Evolutionary conservation across 2,329 filamentous ascomycete species (phyloP).

Genomic region (Madurella mycetomatis): DNA sequence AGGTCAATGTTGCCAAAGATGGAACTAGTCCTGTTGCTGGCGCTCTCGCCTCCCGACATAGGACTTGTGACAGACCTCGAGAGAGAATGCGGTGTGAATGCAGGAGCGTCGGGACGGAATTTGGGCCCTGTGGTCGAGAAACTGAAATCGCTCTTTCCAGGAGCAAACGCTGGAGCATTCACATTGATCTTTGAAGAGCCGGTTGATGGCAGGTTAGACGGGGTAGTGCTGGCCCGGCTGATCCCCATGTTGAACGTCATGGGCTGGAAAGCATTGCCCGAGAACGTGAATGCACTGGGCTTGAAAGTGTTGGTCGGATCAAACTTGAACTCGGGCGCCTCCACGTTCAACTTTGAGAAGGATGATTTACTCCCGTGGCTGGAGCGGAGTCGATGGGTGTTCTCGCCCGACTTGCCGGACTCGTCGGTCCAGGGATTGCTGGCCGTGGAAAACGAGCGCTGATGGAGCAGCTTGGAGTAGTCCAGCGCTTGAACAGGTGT

Average conservation of each 20-base stretch:
- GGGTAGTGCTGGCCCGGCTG: conserved; percentile 36
- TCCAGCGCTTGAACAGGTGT: conserved; percentile 55
- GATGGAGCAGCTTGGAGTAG: conserved; percentile 45
- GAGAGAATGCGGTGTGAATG: conserved; percentile 62
- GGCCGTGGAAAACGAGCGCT: conserved; percentile 50
- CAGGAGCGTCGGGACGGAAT: conserved; percentile 72
- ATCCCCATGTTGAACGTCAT: conserved; percentile 41
- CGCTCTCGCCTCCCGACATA: conserved; percentile 42
- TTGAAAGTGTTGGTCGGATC: conserved; percentile 51
- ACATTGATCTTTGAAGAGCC: conserved; percentile 59
- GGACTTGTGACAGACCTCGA: conserved; percentile 46
- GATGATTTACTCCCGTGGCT: conserved; percentile 67
- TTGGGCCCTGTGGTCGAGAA: conserved; percentile 63
- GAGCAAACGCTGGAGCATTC: conserved; percentile 66
- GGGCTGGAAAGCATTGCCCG: conserved; percentile 39
- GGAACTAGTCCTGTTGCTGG: conserved; percentile 40
- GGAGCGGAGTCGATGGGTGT: conserved; percentile 37
- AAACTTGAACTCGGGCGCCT: conserved; percentile 85
- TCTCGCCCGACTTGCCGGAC: conserved; percentile 34
- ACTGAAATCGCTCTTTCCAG: conserved; percentile 60
- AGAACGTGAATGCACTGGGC: conserved; percentile 48
- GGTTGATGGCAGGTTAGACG: conserved; percentile 40
- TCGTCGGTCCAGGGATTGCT: conserved; percentile 63
- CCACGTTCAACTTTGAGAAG: conserved; percentile 78
- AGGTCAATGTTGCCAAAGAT: conserved; percentile 70